Percentiles rank a stretch among this genome's conserved stretches.
These are phyloP conservation scores for Cyclotella cryptica DNA, from an alignment of 108 stramenopile species.

Conservation along the genomic window DNA sequence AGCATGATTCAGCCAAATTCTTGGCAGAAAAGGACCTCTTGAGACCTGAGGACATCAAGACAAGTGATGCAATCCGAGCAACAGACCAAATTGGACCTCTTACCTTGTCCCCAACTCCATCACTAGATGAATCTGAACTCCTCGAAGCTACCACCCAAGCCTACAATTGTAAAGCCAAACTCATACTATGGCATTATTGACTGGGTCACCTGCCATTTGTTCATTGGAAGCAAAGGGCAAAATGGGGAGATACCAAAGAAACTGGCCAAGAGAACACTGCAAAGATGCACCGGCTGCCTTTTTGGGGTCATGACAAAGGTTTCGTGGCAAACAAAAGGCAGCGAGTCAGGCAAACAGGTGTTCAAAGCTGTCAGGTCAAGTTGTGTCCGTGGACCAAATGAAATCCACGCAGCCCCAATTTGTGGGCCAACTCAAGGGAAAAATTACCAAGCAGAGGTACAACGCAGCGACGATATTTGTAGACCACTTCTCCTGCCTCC, in stretches of 20 bases:
- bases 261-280: no score
- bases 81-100: no score
- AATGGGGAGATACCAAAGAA: constrained; percentile 37
- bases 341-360: background rate
- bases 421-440: constrained; percentile 52
- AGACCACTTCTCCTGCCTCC: constrained; percentile 15
- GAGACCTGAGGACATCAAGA: no score
- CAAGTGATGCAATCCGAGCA: no score
- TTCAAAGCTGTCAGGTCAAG: constrained; percentile 10
- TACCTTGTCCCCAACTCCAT: background rate
- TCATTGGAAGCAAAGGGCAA: constrained; percentile 24
- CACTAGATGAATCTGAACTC: background rate
- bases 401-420: constrained; percentile 46
- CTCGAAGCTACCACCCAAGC: background rate
- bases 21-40: no score
- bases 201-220: constrained; percentile 37
- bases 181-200: constrained; percentile 31
- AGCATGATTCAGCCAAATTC: no score
- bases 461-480: constrained; percentile 20
- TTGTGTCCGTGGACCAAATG: constrained; percentile 58
- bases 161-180: background rate
- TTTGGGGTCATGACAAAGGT: background rate
- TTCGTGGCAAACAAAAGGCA: no score
- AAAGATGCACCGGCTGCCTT: constrained; percentile 43
- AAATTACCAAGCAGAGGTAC: constrained; percentile 17